Conservation (phyloP, 495 filamentous ascomycete species). For the Thermothielavioides terrestris region DNA sequence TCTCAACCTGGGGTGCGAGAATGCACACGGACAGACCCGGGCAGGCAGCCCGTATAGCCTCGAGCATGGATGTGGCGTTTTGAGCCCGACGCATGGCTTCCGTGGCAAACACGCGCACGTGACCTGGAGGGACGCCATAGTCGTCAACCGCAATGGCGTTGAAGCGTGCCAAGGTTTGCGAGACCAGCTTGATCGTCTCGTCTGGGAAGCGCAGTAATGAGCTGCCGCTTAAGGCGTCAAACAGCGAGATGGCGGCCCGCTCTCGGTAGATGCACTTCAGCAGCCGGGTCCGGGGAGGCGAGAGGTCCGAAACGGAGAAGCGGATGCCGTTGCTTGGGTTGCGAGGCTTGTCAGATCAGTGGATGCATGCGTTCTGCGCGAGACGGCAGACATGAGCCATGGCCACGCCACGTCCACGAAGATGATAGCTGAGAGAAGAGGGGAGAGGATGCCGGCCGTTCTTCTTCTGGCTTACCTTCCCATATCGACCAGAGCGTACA, state of each 20-base stretch:
- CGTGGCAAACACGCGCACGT: conserved; percentile 73
- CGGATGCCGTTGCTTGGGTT: conserved; percentile 81
- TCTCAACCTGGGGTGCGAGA: conserved; percentile 72
- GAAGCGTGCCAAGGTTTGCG: conserved; percentile 60
- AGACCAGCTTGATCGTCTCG: conserved; percentile 52
- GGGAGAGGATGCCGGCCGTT: no score
- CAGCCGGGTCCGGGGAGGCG: conserved; percentile 58
- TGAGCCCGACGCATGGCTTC: conserved; percentile 78
- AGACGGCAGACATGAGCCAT: not conserved
- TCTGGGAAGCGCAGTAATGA: conserved; percentile 50
- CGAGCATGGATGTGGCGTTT: conserved; percentile 61
- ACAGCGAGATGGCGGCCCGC: conserved; percentile 75
- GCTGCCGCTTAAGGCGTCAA: conserved; percentile 67
- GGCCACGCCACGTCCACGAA: no score
- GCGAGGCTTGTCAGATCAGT: conserved; percentile 5
- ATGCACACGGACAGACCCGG: conserved; percentile 62
- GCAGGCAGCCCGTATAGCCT: conserved; percentile 44
- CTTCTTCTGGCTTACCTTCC: conserved; percentile 55
- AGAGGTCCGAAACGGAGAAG: conserved; percentile 78
- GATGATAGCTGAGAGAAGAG: no score
- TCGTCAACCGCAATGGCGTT: conserved; percentile 55
- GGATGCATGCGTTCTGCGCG: not conserved
- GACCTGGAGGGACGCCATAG: conserved; percentile 52
- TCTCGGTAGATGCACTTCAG: conserved; percentile 70
- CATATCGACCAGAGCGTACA: conserved; percentile 62